Evolutionary conservation across 2,329 filamentous ascomycete genomes (phyloP), one percentile per base, ranked within the genome.

Genomic region (Neonectria magnoliae): DNA sequence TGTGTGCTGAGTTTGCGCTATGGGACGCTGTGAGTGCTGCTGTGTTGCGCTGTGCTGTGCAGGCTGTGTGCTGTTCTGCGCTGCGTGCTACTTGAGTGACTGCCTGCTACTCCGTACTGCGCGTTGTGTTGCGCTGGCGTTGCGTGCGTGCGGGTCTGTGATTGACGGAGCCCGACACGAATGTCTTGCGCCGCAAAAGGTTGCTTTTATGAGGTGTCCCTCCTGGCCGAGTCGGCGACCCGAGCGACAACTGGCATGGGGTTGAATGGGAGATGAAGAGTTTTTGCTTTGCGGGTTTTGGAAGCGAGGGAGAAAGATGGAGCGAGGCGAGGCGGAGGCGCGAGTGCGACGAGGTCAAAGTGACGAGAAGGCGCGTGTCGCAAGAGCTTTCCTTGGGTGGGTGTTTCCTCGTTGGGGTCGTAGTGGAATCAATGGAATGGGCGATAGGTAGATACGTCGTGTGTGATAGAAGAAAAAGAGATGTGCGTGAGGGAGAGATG

Each of bases 221-320:
- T 72, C 63, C 64, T 69, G 57, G 60, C 45, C 58, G 59, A 58
- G 54, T 62, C 64, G 62, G 60, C 48, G 62, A 68, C 54, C 58
- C 47, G 64, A 56, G 64, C 50, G 61, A 55, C 61, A 65, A 53
- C 51, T 66, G 64, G 68, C 71, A 73, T 73, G 60, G 52, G 67
- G 18, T 58, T 57, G 65, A 41, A 66, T 25, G 25, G 56, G 20
- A 41, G 44, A 56, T 38, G 38, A 51, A 20, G 29, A n/a, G 16
- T 45, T 64, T 62, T 60, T 50, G 54, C 47, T 29, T 58, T 45
- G 54, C 29, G 20, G 14, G 7, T 48, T 31, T 50, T 45, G 45
- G 47, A 60, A 57, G 31, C 55, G 38, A 48, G 36, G 41, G 33
- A 42, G 55, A 41, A 20, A 38, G 20, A 38, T 20, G 52, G 33